These are phyloP conservation scores for Lagenidium giganteum DNA, from an alignment of 352 stramenopile genomes.

Conservation along the genomic window DNA sequence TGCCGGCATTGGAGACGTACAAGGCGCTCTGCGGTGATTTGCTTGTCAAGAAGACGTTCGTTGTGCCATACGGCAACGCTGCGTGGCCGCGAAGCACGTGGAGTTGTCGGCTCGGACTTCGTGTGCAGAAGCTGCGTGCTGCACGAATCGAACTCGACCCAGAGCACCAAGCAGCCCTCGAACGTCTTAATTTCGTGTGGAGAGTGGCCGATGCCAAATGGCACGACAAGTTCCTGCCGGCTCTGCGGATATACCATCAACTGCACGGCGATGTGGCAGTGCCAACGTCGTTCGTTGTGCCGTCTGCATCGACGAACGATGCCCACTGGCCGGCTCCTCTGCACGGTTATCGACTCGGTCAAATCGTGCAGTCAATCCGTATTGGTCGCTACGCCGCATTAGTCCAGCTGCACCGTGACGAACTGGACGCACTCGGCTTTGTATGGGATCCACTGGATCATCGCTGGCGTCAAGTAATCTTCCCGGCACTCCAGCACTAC, in stretches of 20 bases:
- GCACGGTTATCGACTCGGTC: slow-evolving; percentile 52
- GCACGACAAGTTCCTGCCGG: slow-evolving; percentile 64
- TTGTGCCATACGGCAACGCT: slow-evolving; percentile 63
- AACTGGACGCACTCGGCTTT: slow-evolving; percentile 57
- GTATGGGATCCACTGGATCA: slow-evolving; percentile 53
- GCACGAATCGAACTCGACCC: slow-evolving; percentile 37
- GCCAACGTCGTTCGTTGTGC: slow-evolving; percentile 57
- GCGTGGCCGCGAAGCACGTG: slow-evolving; percentile 78
- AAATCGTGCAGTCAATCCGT: slow-evolving; percentile 63
- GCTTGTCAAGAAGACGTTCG: slow-evolving; percentile 90
- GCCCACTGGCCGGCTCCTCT: slow-evolving; percentile 36
- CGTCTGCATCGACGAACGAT: slow-evolving; percentile 13
- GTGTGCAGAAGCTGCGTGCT: slow-evolving; percentile 88
- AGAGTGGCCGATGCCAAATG: slow-evolving; percentile 69
- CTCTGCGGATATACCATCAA: slow-evolving; percentile 47
- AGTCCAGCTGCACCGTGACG: slow-evolving; percentile 22
- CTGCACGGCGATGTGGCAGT: slow-evolving; percentile 54
- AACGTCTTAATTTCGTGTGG: slow-evolving; percentile 91
- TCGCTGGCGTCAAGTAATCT: slow-evolving; percentile 56
- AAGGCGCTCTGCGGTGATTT: slow-evolving; percentile 77
- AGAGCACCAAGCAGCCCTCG: slow-evolving; percentile 67
- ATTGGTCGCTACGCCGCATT: slow-evolving; percentile 49
- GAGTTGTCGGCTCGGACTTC: slow-evolving; percentile 80
- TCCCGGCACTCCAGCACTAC: slow-evolving; percentile 49
- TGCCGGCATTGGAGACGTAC: slow-evolving; percentile 81